A percentile compares a stretch with the other conserved stretches of the same genome.
phyloP scores from a whole-genome alignment of 768 basidiomycete species.

The Phanerochaete carnosa region DNA sequence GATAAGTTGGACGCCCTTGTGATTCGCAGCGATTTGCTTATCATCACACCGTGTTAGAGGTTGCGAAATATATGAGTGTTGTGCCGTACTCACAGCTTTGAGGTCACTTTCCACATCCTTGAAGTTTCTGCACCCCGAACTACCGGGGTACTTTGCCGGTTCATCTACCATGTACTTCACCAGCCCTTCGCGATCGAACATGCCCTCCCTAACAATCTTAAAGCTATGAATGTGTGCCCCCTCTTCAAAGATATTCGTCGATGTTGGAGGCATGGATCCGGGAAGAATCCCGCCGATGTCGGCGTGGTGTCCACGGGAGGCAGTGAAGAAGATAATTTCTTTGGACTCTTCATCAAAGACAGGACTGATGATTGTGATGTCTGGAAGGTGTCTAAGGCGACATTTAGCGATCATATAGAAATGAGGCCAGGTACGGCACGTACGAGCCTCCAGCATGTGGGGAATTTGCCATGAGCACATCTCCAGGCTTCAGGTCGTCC shows the following conservation, averaged over 20 bases:
- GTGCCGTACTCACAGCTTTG: conserved; percentile 59
- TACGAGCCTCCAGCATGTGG: conserved; percentile 87
- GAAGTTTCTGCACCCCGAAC: conserved; percentile 84
- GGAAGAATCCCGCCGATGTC: conserved; percentile 92
- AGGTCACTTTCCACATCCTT: conserved; percentile 89
- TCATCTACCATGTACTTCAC: conserved; percentile 78
- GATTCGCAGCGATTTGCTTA: conserved; percentile 92
- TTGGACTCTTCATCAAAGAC: conserved; percentile 66
- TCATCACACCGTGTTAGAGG: background rate
- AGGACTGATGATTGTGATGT: conserved; percentile 92
- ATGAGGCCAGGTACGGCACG: conserved; percentile 28
- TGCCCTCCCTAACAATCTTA: conserved; percentile 82
- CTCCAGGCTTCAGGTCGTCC: conserved; percentile 75
- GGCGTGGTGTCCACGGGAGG: conserved; percentile 91
- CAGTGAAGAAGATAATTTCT: conserved; percentile 90
- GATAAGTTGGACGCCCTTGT: conserved; percentile 86
- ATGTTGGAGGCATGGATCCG: conserved; percentile 94
- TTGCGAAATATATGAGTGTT: background rate
- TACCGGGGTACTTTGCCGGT: conserved; percentile 79
- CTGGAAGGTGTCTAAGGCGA: conserved; percentile 61
- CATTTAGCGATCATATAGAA: conserved; percentile 3
- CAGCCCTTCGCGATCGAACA: conserved; percentile 74
- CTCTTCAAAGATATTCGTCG: conserved; percentile 88
- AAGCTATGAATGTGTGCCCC: conserved; percentile 89
- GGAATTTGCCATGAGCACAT: conserved; percentile 92